Evolutionary conservation across 148 eudicot species (phyloP).

Genomic region (Dianthus caryophyllus): DNA sequence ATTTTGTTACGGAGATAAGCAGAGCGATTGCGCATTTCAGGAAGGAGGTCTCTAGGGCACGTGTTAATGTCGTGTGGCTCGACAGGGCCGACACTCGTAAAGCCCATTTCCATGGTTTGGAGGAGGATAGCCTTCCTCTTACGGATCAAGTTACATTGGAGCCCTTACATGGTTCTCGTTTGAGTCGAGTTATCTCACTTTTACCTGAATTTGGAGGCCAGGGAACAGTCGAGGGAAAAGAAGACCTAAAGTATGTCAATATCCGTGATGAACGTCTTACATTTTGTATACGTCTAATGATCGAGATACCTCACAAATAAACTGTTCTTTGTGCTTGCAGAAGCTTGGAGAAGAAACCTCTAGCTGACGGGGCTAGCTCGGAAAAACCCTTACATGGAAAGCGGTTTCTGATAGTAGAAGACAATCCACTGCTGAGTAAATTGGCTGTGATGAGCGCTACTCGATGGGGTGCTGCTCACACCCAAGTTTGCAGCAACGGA

Average conservation of each 20-base stretch:
- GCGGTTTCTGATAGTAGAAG: conserved; percentile 23
- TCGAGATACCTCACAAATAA: not conserved
- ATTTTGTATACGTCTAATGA: too few species aligned
- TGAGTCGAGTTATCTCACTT: conserved; percentile 38
- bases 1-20: conserved; percentile 35
- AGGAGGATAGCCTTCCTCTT: conserved; percentile 41
- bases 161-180: conserved; percentile 76
- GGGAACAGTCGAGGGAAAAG: conserved; percentile 33
- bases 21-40: conserved; percentile 58
- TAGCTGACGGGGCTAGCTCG: not conserved
- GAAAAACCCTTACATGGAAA: conserved; percentile 19
- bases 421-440: conserved; percentile 11
- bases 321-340: not conserved
- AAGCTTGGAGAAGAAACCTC: conserved; percentile 13
- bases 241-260: conserved; percentile 22
- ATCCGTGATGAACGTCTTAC: not conserved
- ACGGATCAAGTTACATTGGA: conserved; percentile 46
- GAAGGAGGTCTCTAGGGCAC: conserved; percentile 33
- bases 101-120: conserved; percentile 35
- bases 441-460: conserved; percentile 14
- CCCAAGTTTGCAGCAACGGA: conserved; percentile 24
- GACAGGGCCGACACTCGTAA: conserved; percentile 36
- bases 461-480: conserved; percentile 17
- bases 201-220: conserved; percentile 70
- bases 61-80: conserved; percentile 61